These are phyloP conservation scores for Ammopiptanthus mongolicus DNA, from an alignment of 306 rosid genomes.

Conservation along the genomic window DNA sequence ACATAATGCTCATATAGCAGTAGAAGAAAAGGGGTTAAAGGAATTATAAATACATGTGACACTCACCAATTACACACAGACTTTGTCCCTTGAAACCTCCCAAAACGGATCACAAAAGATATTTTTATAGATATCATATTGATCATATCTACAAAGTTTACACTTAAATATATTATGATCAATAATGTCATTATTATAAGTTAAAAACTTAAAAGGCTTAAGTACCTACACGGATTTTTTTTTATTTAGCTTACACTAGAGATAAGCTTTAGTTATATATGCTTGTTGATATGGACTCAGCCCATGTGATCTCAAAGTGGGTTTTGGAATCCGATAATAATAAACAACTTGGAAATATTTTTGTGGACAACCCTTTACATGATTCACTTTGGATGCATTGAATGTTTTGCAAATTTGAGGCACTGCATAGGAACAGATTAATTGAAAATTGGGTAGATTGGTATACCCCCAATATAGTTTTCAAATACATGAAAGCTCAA, in stretches of 20 bases:
- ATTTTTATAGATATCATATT: neutral
- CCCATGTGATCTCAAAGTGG: slow-evolving; percentile 18
- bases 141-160: neutral
- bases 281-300: neutral
- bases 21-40: neutral
- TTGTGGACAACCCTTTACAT: neutral
- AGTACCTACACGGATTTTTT: neutral
- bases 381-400: neutral
- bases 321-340: slow-evolving; percentile 7
- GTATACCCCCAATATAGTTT: neutral
- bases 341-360: slow-evolving; percentile 4
- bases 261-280: neutral
- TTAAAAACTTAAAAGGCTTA: neutral
- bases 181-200: slow-evolving; percentile 27
- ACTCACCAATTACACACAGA: neutral
- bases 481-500: neutral
- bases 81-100: slow-evolving; percentile 21
- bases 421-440: neutral
- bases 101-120: neutral
- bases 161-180: neutral
- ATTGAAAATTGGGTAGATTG: neutral
- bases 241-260: neutral
- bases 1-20: neutral
- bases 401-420: slow-evolving; percentile 16
- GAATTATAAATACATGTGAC: neutral